A percentile compares a stretch with the other conserved stretches of the same genome.
phyloP scores from a whole-genome alignment of 2,329 filamentous ascomycete genomes.

The Fonsecaea nubica region DNA sequence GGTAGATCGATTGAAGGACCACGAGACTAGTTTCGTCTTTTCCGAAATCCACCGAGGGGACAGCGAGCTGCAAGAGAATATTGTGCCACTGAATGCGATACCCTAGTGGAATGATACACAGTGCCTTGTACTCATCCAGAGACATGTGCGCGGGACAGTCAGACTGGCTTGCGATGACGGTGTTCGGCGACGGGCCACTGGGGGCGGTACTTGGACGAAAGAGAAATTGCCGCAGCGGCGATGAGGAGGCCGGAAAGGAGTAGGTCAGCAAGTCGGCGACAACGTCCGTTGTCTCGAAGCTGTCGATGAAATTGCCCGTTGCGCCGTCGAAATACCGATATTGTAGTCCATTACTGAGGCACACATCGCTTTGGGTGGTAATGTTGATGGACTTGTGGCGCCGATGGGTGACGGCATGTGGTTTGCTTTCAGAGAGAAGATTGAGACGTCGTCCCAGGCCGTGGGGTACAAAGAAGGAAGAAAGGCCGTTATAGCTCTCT shows the following conservation, averaged over 20 bases:
- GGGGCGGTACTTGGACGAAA: slow-evolving; percentile 39
- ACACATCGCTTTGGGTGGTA: slow-evolving; percentile 47
- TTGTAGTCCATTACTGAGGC: slow-evolving; percentile 54
- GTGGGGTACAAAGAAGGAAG: slow-evolving; percentile 5
- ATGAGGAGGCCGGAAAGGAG: slow-evolving; percentile 36
- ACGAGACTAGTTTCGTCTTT: slow-evolving; percentile 57
- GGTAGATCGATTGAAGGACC: slow-evolving; percentile 51
- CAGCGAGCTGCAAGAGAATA: slow-evolving; percentile 58
- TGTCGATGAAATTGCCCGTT: not conserved
- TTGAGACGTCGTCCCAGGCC: not conserved
- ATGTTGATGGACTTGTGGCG: not conserved
- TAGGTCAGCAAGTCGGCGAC: slow-evolving; percentile 15
- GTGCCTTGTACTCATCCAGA: slow-evolving; percentile 61
- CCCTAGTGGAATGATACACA: slow-evolving; percentile 59
- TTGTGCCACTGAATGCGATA: slow-evolving; percentile 63
- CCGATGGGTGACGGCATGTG: slow-evolving; percentile 35
- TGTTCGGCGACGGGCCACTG: slow-evolving; percentile 51
- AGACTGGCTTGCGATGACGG: slow-evolving; percentile 58
- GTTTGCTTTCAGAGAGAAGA: slow-evolving; percentile 20
- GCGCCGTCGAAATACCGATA: slow-evolving; percentile 46
- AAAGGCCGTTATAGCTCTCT: not conserved
- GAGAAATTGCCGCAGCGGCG: slow-evolving; percentile 51
- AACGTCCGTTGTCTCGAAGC: not conserved
- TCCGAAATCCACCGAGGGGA: slow-evolving; percentile 58
- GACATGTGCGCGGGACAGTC: slow-evolving; percentile 58